Percentiles rank a stretch among this genome's conserved stretches.
Conservation (phyloP, 768 basidiomycete species). For the Collybiopsis luxurians region DNA sequence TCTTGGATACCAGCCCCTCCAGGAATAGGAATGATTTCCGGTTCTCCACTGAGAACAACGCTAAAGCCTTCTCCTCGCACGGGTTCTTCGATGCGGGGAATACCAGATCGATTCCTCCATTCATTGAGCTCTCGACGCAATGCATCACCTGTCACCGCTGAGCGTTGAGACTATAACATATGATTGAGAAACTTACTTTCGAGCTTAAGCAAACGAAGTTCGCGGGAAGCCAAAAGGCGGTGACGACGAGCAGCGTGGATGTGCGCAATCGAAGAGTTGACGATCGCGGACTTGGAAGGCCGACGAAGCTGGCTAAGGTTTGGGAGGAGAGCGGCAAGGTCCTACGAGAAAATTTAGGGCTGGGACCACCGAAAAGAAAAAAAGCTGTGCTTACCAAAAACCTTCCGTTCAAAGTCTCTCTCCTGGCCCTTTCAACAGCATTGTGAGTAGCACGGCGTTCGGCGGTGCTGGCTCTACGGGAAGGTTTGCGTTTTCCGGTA, state of each 20-base stretch:
- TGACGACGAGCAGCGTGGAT: constrained; percentile 81
- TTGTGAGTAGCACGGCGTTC: constrained; percentile 97
- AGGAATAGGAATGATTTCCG: constrained; percentile 57
- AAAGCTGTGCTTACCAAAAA: constrained; percentile 65
- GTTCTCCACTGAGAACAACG: constrained; percentile 69
- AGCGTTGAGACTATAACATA: no score
- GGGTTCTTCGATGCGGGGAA: constrained; percentile 73
- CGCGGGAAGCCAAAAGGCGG: constrained; percentile 75
- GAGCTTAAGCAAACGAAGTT: constrained; percentile 72
- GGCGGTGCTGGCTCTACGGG: constrained; percentile 90
- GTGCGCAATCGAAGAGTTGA: constrained; percentile 92
- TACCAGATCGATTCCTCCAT: constrained; percentile 77
- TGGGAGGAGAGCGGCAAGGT: constrained; percentile 88
- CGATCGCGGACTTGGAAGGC: constrained; percentile 95
- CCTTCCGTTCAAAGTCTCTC: constrained; percentile 90
- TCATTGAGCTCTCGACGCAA: constrained; percentile 91
- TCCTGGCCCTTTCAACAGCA: constrained; percentile 89
- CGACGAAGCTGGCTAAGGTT: constrained; percentile 89
- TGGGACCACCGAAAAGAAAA: constrained; percentile 6
- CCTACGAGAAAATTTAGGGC: constrained; percentile 40
- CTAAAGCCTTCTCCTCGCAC: constrained; percentile 68
- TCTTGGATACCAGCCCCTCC: constrained; percentile 58
- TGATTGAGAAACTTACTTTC: no score
- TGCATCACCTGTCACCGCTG: no score
- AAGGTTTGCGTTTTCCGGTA: constrained; percentile 69